Percentiles rank a stretch among this genome's conserved stretches.
Evolutionary conservation across 2,329 filamentous ascomycete genomes (phyloP).

Genomic region (Ceratocystiopsis minuta): DNA sequence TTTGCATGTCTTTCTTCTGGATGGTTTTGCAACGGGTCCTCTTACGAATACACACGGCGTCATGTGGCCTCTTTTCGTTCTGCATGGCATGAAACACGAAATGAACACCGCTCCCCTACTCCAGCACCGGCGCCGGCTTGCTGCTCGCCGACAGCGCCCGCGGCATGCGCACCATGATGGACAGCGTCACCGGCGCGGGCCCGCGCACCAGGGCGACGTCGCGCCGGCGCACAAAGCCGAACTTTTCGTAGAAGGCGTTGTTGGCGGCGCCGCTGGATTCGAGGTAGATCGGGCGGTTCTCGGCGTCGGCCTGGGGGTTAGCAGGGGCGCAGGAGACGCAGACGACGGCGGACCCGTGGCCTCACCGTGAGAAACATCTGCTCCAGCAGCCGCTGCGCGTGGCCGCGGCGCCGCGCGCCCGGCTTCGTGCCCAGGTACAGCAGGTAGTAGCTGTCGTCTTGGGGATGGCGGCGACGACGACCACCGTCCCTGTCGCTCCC

Average conservation of each 20-base stretch:
- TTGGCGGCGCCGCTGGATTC: conserved; percentile 58
- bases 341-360: no score
- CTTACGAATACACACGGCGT: no score
- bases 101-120: not conserved
- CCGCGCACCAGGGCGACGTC: conserved; percentile 45
- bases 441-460: conserved; percentile 48
- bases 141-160: conserved; percentile 14
- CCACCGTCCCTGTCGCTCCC: conserved; percentile 20
- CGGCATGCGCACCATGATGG: conserved; percentile 71
- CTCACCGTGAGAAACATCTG: conserved; percentile 48
- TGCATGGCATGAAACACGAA: not conserved
- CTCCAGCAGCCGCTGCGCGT: conserved; percentile 52
- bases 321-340: no score
- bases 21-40: no score
- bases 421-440: conserved; percentile 68
- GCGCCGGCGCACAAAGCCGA: conserved; percentile 50
- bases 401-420: conserved; percentile 51
- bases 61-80: no score
- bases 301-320: conserved; percentile 40
- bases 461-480: not conserved
- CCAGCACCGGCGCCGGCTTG: not conserved
- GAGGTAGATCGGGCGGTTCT: conserved; percentile 54
- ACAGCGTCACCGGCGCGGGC: conserved; percentile 42
- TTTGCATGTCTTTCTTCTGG: not conserved
- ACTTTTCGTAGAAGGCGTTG: conserved; percentile 52